Percentiles rank a stretch among this genome's conserved stretches.
These are phyloP conservation scores for Penicillium decumbens DNA, from an alignment of 2,329 filamentous ascomycete genomes.

Conservation along the genomic window DNA sequence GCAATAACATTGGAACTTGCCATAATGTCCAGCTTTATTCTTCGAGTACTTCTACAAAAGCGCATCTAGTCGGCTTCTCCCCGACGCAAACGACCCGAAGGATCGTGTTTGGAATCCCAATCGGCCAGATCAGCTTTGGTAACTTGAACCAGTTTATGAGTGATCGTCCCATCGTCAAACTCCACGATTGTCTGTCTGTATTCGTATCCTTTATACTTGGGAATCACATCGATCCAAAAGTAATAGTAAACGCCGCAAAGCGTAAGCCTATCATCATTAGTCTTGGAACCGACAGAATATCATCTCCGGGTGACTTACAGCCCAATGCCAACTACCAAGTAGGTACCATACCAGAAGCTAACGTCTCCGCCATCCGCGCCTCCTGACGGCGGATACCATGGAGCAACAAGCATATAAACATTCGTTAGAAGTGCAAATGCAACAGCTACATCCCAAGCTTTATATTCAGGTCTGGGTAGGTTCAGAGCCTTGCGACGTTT, in stretches of 20 bases:
- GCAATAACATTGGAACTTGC: background rate
- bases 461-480: conserved; percentile 50
- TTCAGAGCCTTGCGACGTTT: conserved; percentile 50
- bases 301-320: background rate
- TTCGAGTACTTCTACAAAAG: too few species aligned
- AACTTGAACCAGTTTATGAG: conserved; percentile 53
- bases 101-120: conserved; percentile 61
- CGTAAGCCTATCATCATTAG: conserved; percentile 40
- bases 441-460: conserved; percentile 55
- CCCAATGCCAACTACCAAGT: conserved; percentile 59
- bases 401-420: conserved; percentile 62
- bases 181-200: conserved; percentile 54
- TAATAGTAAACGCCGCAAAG: conserved; percentile 56
- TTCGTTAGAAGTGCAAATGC: conserved; percentile 58
- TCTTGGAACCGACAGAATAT: background rate
- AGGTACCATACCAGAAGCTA: conserved; percentile 70
- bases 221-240: conserved; percentile 55
- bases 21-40: background rate
- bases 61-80: background rate
- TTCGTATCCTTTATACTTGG: conserved; percentile 50
- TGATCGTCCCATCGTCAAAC: conserved; percentile 48
- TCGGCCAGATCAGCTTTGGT: conserved; percentile 46
- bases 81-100: conserved; percentile 20
- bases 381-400: conserved; percentile 63
- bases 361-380: conserved; percentile 61